Evolutionary conservation across 805 yeast genomes (phyloP).

Genomic region (Zygotorulaspora sp.): DNA sequence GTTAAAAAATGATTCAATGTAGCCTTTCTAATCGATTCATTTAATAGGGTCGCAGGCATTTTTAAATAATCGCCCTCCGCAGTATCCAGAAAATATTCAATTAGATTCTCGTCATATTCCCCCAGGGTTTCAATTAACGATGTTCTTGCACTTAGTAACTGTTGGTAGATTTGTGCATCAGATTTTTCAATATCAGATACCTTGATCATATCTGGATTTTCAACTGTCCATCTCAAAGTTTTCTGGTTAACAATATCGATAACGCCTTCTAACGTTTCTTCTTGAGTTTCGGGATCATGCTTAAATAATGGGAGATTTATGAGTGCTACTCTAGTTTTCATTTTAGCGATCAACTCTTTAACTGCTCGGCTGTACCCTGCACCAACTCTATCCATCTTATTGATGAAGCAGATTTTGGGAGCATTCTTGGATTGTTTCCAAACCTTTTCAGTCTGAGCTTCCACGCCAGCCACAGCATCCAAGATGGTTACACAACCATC

Average conservation of each 20-base stretch:
- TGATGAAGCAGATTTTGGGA: conserved; percentile 76
- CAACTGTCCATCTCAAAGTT: conserved; percentile 44
- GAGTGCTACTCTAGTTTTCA: conserved; percentile 68
- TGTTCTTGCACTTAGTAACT: conserved; percentile 56
- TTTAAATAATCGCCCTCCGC: conserved; percentile 61
- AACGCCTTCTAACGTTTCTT: conserved; percentile 47
- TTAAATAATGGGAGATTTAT: conserved; percentile 75
- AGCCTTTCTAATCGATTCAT: conserved; percentile 55
- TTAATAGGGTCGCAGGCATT: conserved; percentile 54
- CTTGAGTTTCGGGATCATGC: conserved; percentile 32
- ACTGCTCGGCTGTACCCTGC: conserved; percentile 92
- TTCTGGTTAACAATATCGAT: conserved; percentile 54
- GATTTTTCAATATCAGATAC: conserved; percentile 54
- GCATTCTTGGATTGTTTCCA: conserved; percentile 83
- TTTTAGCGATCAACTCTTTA: conserved; percentile 69
- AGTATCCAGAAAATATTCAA: conserved; percentile 70
- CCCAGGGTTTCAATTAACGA: conserved; percentile 80
- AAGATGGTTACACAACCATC: conserved; percentile 92
- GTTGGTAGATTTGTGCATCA: conserved; percentile 40
- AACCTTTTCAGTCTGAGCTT: conserved; percentile 95
- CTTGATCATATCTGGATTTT: conserved; percentile 25
- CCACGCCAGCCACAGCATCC: conserved; percentile 97
- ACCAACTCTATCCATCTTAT: conserved; percentile 95
- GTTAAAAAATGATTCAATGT: conserved; percentile 55
- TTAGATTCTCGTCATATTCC: conserved; percentile 71